Percentiles rank a stretch among this genome's conserved stretches.
These are phyloP conservation scores for Apocynum venetum DNA, from an alignment of 257 asterid genomes.

Conservation along the genomic window DNA sequence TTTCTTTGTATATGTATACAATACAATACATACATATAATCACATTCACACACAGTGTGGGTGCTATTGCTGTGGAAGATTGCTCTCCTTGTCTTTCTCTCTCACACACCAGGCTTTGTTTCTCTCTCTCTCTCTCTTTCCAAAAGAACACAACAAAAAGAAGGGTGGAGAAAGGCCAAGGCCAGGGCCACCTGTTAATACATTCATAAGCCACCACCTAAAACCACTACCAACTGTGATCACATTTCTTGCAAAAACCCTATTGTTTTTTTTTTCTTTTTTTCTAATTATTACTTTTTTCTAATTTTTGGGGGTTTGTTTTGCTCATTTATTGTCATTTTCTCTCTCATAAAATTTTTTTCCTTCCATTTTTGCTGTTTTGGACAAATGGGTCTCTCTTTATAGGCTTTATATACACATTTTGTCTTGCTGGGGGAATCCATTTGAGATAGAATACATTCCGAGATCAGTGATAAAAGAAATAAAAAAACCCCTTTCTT, in stretches of 20 bases:
- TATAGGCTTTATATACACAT: slow-evolving; percentile 23
- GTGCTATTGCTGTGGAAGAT: neutral
- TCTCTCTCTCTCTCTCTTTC: slow-evolving; percentile 2
- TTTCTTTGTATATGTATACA: too few species aligned
- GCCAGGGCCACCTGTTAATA: slow-evolving; percentile 40
- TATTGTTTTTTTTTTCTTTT: slow-evolving; percentile 10
- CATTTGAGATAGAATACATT: slow-evolving; percentile 26
- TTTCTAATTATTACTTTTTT: neutral
- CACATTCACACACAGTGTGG: neutral
- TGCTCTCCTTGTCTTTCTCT: neutral
- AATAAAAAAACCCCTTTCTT: slow-evolving; percentile 24
- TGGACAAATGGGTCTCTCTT: slow-evolving; percentile 41
- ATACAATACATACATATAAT: neutral
- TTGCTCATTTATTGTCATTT: neutral
- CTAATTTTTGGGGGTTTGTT: neutral
- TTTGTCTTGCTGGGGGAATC: slow-evolving; percentile 30
- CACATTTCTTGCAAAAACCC: slow-evolving; percentile 29
- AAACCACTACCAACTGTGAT: slow-evolving; percentile 40
- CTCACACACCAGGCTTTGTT: neutral
- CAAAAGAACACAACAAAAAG: slow-evolving; percentile 23
- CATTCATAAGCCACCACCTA: slow-evolving; percentile 41
- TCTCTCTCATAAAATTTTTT: slow-evolving; percentile 15
- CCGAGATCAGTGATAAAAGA: slow-evolving; percentile 37
- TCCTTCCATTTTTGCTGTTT: slow-evolving; percentile 40
- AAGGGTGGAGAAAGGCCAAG: slow-evolving; percentile 37